Base-by-base conservation (phyloP, 192 early-diverging fungal genomes). In the Pilobolus umbonatus region DNA sequence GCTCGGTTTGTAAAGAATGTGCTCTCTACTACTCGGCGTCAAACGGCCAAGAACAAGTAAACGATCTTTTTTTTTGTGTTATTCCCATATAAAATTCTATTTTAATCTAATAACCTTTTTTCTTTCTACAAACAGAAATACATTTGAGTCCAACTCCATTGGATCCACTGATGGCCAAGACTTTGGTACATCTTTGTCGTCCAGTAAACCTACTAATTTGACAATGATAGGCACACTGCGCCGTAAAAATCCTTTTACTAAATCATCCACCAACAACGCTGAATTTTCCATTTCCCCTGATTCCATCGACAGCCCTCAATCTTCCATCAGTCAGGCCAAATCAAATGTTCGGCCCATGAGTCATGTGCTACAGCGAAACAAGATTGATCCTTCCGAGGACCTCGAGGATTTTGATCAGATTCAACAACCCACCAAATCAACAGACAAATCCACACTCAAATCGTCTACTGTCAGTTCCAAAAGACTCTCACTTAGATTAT, bases 201-300 rank as follows among this genome's bases (percentile, higher is more conserved):
- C n/a, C n/a, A n/a, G n/a, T n/a, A 48, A 48, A 25, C 46, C 36
- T 26, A 48, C 48, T 43, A 26, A 31, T 38, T 42, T 44, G 9
- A 65, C 47, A 17, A 34, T 58, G 19, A 46, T 56, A n/a, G 56
- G 64, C 5, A 65, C 64, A 17, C 55, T 65, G 14, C 64, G 64
- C 31, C 64, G 64, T n/a, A 65, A 58, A 40, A 65, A 59, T 31
- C 64, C 49, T 12, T 65, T 65, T 59, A 56, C 38, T n/a, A 58
- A 50, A 46, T 22, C 39, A 38, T 15, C 42, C 7, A 50, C 38
- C 48, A 57, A 38, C 17, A 48, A 39, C 15, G 25, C 45, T 11
- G 61, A 62, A 29, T 25, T 45, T 42, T 28, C 45, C 45, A 35
- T 34, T 15, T 61, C 59, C 17, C 38, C 59, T 24, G 22, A 24